Evolutionary conservation across 225 moss, liverwort and hornwort genomes (phyloP).

Genomic region (Pseudoscleropodium purum): DNA sequence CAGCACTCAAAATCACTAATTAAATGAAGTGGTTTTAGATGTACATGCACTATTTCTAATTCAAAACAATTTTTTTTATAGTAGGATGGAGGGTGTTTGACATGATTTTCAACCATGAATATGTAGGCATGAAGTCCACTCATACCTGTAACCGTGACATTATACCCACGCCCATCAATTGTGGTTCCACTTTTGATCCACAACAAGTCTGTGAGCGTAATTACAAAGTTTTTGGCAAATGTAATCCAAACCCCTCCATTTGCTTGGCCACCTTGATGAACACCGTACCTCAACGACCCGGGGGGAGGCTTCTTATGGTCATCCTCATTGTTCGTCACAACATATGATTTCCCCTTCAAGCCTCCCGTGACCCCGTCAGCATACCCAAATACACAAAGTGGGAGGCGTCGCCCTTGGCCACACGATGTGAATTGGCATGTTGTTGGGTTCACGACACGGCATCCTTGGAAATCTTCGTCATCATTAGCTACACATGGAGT

Average conservation of each 20-base stretch:
- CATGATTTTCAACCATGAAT: not conserved
- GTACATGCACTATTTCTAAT: not conserved
- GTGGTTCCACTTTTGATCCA: constrained; percentile 89
- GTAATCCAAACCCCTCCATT: constrained; percentile 76
- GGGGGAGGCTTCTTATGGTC: constrained; percentile 31
- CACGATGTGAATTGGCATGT: constrained; percentile 63
- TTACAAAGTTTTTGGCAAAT: constrained; percentile 32
- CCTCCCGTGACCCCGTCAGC: constrained; percentile 74
- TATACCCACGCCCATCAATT: constrained; percentile 65
- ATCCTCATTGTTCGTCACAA: constrained; percentile 46
- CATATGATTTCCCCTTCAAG: constrained; percentile 40
- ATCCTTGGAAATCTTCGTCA: not conserved
- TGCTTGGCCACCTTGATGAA: constrained; percentile 52
- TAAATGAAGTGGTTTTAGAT: fast-evolving
- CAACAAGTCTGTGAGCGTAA: constrained; percentile 53
- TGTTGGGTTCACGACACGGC: constrained; percentile 33
- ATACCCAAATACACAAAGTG: constrained; percentile 51
- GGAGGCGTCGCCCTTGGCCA: constrained; percentile 52
- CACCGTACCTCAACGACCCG: constrained; percentile 58
- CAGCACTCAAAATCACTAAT: not conserved
- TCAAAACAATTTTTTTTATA: not conserved
- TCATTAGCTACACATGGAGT: not conserved
- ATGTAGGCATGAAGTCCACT: too few species aligned
- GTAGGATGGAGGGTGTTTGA: fast-evolving
- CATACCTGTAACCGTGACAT: constrained; percentile 47